Conservation (phyloP, 2,329 filamentous ascomycete genomes). For the Phyllosticta paracitricarpa region DNA sequence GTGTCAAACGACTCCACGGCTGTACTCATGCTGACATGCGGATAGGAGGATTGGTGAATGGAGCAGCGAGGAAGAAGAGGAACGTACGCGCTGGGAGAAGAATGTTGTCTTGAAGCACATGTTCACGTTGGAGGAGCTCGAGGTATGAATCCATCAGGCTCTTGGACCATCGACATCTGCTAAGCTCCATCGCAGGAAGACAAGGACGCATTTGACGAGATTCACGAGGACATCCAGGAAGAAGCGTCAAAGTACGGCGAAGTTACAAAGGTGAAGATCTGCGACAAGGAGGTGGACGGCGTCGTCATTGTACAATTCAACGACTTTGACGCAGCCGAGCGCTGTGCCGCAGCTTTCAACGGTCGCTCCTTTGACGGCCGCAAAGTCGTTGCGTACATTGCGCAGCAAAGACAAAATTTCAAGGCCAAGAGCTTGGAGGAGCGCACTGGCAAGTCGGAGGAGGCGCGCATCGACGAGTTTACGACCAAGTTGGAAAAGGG, state of each 20-base stretch:
- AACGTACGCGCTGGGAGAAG: constrained; percentile 59
- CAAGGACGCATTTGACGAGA: background rate
- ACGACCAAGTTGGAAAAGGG: constrained; percentile 35
- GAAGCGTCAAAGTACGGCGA: constrained; percentile 79
- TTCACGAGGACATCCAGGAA: constrained; percentile 61
- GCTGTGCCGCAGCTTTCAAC: constrained; percentile 62
- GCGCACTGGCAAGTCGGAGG: constrained; percentile 19
- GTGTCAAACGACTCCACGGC: constrained; percentile 11
- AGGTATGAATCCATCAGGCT: background rate
- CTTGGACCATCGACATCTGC: background rate
- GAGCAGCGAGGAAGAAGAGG: constrained; percentile 65
- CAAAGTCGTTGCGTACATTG: constrained; percentile 60
- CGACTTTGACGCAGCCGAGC: constrained; percentile 57
- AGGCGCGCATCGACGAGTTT: constrained; percentile 39
- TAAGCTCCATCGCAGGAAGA: background rate
- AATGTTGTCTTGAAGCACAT: constrained; percentile 83
- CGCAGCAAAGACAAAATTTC: constrained; percentile 63
- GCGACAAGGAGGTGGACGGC: constrained; percentile 75
- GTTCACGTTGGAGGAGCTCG: constrained; percentile 59
- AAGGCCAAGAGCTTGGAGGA: constrained; percentile 51
- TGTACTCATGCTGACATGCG: background rate
- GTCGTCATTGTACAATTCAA: constrained; percentile 77
- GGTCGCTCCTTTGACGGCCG: constrained; percentile 70
- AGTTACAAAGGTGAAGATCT: constrained; percentile 86
- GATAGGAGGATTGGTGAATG: constrained; percentile 80